phyloP scores from a whole-genome alignment of 345 rosid species.

The Microthlaspi erraticum region DNA sequence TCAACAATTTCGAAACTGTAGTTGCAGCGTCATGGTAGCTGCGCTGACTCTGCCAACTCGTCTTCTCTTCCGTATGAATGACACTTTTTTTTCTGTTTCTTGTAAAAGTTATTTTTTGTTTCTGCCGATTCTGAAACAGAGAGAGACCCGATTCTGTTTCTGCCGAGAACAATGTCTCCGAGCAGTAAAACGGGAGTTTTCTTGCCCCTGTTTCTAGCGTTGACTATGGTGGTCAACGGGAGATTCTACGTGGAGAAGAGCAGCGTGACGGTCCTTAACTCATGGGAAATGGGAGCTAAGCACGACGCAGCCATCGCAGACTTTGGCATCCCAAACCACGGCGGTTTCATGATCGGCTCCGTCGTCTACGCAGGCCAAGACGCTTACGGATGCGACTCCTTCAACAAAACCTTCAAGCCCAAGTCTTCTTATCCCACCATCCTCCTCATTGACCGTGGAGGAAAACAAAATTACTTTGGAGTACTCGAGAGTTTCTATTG shows the following conservation, averaged over 20 bases:
- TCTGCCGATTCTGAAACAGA: neutral
- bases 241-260: constrained; percentile 84
- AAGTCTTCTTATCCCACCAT: constrained; percentile 57
- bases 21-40: constrained; percentile 51
- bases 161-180: constrained; percentile 33
- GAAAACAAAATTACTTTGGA: constrained; percentile 41
- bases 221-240: constrained; percentile 35
- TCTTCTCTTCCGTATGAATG: constrained; percentile 43
- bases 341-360: constrained; percentile 77
- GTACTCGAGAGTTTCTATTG: neutral
- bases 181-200: neutral
- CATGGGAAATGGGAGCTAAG: constrained; percentile 50
- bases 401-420: constrained; percentile 62
- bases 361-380: constrained; percentile 65
- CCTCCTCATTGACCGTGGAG: constrained; percentile 90
- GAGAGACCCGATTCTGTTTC: neutral
- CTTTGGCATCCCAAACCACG: constrained; percentile 83
- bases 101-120: neutral
- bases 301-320: constrained; percentile 81
- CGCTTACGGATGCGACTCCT: constrained; percentile 62
- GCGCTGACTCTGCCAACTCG: constrained; percentile 50
- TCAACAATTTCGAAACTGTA: constrained; percentile 17
- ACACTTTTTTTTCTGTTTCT: neutral
- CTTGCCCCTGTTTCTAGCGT: constrained; percentile 43
- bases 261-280: constrained; percentile 70